Evolutionary conservation across 441 rosid genomes (phyloP), one percentile per base, ranked within the genome.

Genomic region (Omphalea diandra): DNA sequence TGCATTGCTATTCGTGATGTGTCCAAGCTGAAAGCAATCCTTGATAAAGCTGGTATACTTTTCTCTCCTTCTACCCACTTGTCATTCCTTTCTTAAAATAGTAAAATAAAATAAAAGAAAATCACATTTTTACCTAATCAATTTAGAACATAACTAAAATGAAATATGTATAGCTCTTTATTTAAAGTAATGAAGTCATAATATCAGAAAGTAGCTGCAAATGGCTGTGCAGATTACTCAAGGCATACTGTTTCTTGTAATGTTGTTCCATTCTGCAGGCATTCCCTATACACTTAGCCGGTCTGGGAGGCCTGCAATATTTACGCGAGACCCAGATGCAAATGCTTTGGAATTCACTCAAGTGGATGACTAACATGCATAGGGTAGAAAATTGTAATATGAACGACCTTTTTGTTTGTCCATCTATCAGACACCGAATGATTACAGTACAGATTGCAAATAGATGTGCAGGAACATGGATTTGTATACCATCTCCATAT

Each of bases 221-320:
- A 7, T 15, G 50, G 61, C 40, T 36, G 38, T 36, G 20, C 29
- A 26, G 36, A 8, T 61, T 17, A 4, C 4, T 31, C 7, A 41
- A 65, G 3, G 5, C 63, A 44, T 24, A 36, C 31, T 43, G 55
- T 60, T 43, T 54, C 54, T 62, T 31, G 59, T n/a, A 32, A 4
- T 36, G 38, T 36, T 50, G 20, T 43, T 60, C 41, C 38, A 8
- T 63, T 67, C 44, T 73, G 75, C 83, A 94, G 97, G 93, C 52
- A 79, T 90, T 58, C 85, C 87, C 26, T 94, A 90, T 71, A 94
- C 97, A 0, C 86, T 90, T 74, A 92, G 99, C 82, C 77, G 60
- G 69, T 94, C 98, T 1, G 98, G 98, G 40, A 85, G 99, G 80
- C 97, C 98, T 31, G 98, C 99, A 4, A 81, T 94, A 69, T 95